Evolutionary conservation across 768 basidiomycete genomes (phyloP), one percentile per base, ranked within the genome.

Genomic region (Trametes coccinea): DNA sequence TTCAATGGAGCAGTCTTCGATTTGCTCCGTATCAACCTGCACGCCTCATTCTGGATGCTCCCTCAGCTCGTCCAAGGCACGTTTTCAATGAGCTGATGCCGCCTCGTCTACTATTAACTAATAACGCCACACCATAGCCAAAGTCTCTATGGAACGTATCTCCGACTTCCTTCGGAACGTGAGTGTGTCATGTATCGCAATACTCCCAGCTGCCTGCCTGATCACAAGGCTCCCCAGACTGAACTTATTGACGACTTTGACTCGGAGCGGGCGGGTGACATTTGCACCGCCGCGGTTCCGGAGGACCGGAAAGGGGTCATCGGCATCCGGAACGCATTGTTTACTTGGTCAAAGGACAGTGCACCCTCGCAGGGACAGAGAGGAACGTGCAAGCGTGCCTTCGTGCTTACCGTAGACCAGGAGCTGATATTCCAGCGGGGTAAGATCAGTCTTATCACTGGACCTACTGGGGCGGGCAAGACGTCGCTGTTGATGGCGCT

Each of bases 401-500:
- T 84, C 70, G 66, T 70, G 11, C 76, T 88, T 10, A 74, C 69
- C 2, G 73, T 86, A 45, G 75, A 80, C 0, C 82, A 76, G 13
- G 80, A 85, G 49, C 58, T 88, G 0, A 49, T 78, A 3, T 88
- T 88, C 75, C 77, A 78, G 64, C 76, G 68, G 7, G 79, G 79
- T 17, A 67, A 73, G 62, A 77, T 85, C 50, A 87, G 87, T 61
- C 73, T 85, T 54, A 78, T 87, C 13, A 72, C 86, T 46, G 85
- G 86, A 0, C 81, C 84, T n/a, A 85, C 84, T 49, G 77, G 78
- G 11, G 71, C 74, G 1, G 86, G 86, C 5, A 88, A 87, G 72
- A 87, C 86, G 0, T 85, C 84, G 0, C 67, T 86, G 45, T 74
- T 86, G 29, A 52, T 66, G 44, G 53, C 66, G 17, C 34, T 62